Conservation (phyloP, 1,284 basidiomycete genomes). For the Cryptococcus jaspeensis region DNA sequence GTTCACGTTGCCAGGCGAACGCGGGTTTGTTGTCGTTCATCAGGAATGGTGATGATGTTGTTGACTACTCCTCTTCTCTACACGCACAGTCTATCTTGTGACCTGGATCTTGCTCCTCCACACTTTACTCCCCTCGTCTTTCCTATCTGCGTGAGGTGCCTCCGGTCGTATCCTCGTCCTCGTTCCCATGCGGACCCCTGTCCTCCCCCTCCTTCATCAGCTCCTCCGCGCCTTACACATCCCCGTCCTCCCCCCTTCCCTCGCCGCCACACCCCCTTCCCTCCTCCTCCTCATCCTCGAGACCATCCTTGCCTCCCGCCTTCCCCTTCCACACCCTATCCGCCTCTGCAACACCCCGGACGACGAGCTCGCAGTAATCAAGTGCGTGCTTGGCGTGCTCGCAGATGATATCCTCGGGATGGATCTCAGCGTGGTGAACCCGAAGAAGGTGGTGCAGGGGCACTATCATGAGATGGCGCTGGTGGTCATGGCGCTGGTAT, state of each 20-base stretch:
- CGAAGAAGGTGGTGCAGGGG: slow-evolving; percentile 23
- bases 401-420: slow-evolving; percentile 30
- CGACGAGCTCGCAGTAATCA: slow-evolving; percentile 27
- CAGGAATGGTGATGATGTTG: too few relatives aligned
- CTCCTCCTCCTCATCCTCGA: slow-evolving; percentile 35
- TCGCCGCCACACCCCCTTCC: slow-evolving; percentile 23
- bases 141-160: background rate
- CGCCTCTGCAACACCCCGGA: slow-evolving; percentile 11
- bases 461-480: slow-evolving; percentile 22
- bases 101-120: too few relatives aligned
- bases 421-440: slow-evolving; percentile 30
- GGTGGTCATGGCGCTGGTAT: slow-evolving; percentile 32
- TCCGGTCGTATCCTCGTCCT: too few relatives aligned
- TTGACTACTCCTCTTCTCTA: too few relatives aligned
- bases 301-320: slow-evolving; percentile 12
- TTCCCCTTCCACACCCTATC: slow-evolving; percentile 14
- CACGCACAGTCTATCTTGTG: too few relatives aligned
- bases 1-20: background rate
- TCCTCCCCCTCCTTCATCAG: slow-evolving; percentile 25
- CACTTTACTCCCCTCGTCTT: too few relatives aligned
- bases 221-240: slow-evolving; percentile 24
- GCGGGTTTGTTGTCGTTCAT: background rate
- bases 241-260: slow-evolving; percentile 20
- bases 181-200: slow-evolving; percentile 28
- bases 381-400: slow-evolving; percentile 33